Evolutionary conservation across 805 yeast genomes (phyloP).

Genomic region (Monosporozyma unispora): DNA sequence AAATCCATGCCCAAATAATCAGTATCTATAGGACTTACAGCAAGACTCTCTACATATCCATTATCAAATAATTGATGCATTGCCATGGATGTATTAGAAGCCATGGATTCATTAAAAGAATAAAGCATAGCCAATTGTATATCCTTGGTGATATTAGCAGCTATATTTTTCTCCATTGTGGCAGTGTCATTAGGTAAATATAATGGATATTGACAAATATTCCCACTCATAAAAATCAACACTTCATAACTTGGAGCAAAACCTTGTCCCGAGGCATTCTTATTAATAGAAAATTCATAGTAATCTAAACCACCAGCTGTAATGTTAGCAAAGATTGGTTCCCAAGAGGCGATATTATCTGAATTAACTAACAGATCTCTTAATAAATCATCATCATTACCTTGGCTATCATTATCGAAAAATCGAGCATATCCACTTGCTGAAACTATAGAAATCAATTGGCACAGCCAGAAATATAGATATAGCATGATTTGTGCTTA

Average conservation of each 20-base stretch:
- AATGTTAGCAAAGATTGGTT: conserved; percentile 25
- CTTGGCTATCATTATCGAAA: background rate
- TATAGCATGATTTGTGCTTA: background rate
- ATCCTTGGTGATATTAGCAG: conserved; percentile 5
- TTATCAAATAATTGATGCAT: conserved; percentile 10
- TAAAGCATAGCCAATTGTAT: conserved; percentile 17
- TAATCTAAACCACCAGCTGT: conserved; percentile 20
- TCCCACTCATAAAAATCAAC: conserved; percentile 30
- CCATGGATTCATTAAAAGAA: conserved; percentile 21
- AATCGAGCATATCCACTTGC: background rate
- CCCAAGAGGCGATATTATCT: conserved; percentile 27
- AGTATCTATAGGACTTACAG: conserved; percentile 16
- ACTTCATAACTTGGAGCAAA: conserved; percentile 17
- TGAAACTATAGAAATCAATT: background rate
- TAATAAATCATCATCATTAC: background rate
- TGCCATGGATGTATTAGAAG: conserved; percentile 11
- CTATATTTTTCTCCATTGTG: background rate
- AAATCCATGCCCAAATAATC: background rate
- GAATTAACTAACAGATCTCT: conserved; percentile 14
- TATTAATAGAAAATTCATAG: conserved; percentile 18
- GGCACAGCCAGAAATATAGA: background rate
- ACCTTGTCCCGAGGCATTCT: conserved; percentile 2
- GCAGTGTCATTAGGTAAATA: background rate
- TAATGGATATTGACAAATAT: conserved; percentile 25
- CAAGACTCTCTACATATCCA: conserved; percentile 28